Percentiles rank a stretch among this genome's conserved stretches.
These are phyloP conservation scores for Boletus pseudo-olivaceus DNA, from an alignment of 768 basidiomycete genomes.

Conservation along the genomic window DNA sequence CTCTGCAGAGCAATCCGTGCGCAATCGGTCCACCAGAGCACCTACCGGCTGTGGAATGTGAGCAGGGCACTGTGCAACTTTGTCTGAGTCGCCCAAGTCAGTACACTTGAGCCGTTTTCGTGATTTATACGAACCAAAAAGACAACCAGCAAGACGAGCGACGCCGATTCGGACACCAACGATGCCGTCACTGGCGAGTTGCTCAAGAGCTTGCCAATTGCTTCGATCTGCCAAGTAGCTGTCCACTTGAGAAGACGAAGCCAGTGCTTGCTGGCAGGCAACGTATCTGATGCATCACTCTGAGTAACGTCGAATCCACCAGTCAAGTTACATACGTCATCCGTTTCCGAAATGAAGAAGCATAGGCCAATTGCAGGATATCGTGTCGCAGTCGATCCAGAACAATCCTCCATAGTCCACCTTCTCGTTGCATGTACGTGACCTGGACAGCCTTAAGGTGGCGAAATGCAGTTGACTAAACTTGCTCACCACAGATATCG, in stretches of 20 bases:
- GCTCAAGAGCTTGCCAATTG: slow-evolving; percentile 49
- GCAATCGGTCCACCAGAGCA: slow-evolving; percentile 45
- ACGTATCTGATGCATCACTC: slow-evolving; percentile 53
- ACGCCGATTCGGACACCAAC: slow-evolving; percentile 84
- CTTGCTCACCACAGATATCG: slow-evolving; percentile 56
- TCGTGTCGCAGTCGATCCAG: slow-evolving; percentile 39
- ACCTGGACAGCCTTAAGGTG: slow-evolving; percentile 37
- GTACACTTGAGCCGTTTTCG: background rate
- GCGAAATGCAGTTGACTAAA: slow-evolving; percentile 8
- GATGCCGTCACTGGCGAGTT: slow-evolving; percentile 62
- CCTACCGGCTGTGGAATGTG: slow-evolving; percentile 34
- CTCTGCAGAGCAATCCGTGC: slow-evolving; percentile 55
- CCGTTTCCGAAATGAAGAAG: slow-evolving; percentile 53
- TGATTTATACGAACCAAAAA: slow-evolving; percentile 46
- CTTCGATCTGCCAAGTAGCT: slow-evolving; percentile 40
- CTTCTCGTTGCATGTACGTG: slow-evolving; percentile 42
- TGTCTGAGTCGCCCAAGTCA: slow-evolving; percentile 14
- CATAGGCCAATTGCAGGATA: slow-evolving; percentile 43
- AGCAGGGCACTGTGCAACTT: slow-evolving; percentile 7
- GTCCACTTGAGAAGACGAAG: slow-evolving; percentile 32
- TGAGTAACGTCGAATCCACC: slow-evolving; percentile 12
- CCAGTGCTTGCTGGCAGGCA: slow-evolving; percentile 65
- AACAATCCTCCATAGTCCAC: slow-evolving; percentile 34
- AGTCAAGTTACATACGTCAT: slow-evolving; percentile 57
- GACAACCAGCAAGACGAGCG: slow-evolving; percentile 62